Percentiles rank a stretch among this genome's conserved stretches.
Evolutionary conservation across 2,329 filamentous ascomycete genomes (phyloP).

Genomic region (Pseudogymnoascus sp.): DNA sequence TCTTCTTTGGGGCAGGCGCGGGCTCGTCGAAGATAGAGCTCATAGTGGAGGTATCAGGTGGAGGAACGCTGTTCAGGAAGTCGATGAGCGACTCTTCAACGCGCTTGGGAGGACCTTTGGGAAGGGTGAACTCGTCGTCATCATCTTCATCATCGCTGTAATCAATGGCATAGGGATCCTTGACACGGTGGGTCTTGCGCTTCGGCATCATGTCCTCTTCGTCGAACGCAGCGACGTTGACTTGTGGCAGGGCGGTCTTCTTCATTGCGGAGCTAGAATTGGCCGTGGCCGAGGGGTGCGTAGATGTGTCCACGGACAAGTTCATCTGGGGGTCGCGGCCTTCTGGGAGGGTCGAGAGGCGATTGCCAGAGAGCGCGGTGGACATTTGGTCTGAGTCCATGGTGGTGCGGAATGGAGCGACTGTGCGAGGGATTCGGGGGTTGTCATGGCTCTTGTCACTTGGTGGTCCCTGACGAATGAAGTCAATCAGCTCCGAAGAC

Average conservation of each 20-base stretch:
- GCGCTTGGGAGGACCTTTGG: conserved; percentile 28
- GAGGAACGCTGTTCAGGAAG: conserved; percentile 63
- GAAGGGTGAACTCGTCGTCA: conserved; percentile 18
- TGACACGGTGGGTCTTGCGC: conserved; percentile 69
- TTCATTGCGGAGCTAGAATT: conserved; percentile 68
- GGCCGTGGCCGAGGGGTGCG: conserved; percentile 48
- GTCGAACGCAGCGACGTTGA: conserved; percentile 16
- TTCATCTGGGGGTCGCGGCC: conserved; percentile 42
- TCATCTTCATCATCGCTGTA: conserved; percentile 43
- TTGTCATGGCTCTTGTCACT: conserved; percentile 43
- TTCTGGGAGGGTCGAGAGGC: conserved; percentile 48
- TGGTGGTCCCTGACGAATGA: conserved; percentile 81
- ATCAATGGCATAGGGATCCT: conserved; percentile 92
- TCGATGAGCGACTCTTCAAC: conserved; percentile 65
- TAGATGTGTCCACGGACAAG: conserved; percentile 33
- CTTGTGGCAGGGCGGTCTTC: conserved; percentile 30
- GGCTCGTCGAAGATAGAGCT: conserved; percentile 1
- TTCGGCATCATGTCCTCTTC: conserved; percentile 47
- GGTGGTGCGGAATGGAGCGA: conserved; percentile 76
- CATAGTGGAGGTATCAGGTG: conserved; percentile 37
- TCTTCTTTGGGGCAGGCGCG: conserved; percentile 28
- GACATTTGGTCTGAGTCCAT: conserved; percentile 77
- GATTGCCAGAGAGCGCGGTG: conserved; percentile 45
- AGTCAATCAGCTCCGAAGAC: conserved; percentile 72
- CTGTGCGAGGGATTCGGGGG: conserved; percentile 70